These are phyloP conservation scores for Pseudomassariella vexata DNA, from an alignment of 2,329 filamentous ascomycete species.

Conservation along the genomic window DNA sequence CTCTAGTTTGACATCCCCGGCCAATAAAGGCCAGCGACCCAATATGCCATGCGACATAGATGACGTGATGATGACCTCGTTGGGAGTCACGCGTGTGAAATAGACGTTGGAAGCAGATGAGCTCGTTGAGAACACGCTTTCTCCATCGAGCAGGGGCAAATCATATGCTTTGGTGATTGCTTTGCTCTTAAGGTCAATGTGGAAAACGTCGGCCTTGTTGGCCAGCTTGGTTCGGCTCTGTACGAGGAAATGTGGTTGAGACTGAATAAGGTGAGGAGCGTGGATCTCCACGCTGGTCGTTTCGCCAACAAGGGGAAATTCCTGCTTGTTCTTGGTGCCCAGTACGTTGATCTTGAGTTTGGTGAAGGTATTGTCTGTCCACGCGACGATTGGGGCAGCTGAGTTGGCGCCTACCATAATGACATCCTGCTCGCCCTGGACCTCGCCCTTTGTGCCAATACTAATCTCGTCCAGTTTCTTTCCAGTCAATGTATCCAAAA, in stretches of 20 bases:
- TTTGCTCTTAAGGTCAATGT: slow-evolving; percentile 67
- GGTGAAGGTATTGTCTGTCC: slow-evolving; percentile 59
- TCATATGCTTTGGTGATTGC: slow-evolving; percentile 73
- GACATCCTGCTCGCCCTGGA: slow-evolving; percentile 58
- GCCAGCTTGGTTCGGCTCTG: slow-evolving; percentile 66
- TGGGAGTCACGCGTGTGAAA: slow-evolving; percentile 75
- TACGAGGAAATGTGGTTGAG: slow-evolving; percentile 77
- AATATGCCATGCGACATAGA: slow-evolving; percentile 73
- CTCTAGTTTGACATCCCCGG: slow-evolving; percentile 31
- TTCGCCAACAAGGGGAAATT: slow-evolving; percentile 42
- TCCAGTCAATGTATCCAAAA: slow-evolving; percentile 68
- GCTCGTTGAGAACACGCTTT: slow-evolving; percentile 73
- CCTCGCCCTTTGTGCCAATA: slow-evolving; percentile 69
- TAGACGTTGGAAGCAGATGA: slow-evolving; percentile 77
- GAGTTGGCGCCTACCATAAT: slow-evolving; percentile 73
- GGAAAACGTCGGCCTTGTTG: slow-evolving; percentile 82
- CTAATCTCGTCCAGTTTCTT: slow-evolving; percentile 65
- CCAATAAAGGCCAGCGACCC: slow-evolving; percentile 63
- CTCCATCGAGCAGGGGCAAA: slow-evolving; percentile 64
- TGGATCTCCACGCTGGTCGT: slow-evolving; percentile 59
- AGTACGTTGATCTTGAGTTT: slow-evolving; percentile 69
- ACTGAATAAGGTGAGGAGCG: slow-evolving; percentile 65
- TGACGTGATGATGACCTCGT: slow-evolving; percentile 68
- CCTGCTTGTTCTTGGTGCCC: slow-evolving; percentile 51
- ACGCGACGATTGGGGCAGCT: slow-evolving; percentile 67